Evolutionary conservation across 805 yeast species (phyloP).

Genomic region (Kodamaea kakaduensis): DNA sequence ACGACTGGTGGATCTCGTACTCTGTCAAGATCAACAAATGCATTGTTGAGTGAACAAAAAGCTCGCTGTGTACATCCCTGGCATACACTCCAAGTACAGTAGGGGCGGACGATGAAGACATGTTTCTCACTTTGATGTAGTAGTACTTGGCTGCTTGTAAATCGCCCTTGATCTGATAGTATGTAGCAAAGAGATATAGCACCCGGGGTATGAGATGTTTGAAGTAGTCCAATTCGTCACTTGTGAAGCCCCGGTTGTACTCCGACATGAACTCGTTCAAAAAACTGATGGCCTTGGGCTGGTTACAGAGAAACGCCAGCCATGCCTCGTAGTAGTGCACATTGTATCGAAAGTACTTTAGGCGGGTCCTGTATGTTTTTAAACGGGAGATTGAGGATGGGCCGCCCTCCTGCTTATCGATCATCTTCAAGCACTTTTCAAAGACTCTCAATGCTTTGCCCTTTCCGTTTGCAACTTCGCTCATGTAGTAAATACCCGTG

Average conservation of each 20-base stretch:
- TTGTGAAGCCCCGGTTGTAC: conserved; percentile 36
- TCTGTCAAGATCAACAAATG: conserved; percentile 26
- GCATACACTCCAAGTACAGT: conserved; percentile 21
- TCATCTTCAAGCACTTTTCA: conserved; percentile 30
- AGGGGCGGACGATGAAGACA: conserved; percentile 5
- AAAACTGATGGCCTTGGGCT: conserved; percentile 19
- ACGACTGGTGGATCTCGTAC: conserved; percentile 16
- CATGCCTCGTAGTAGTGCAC: conserved; percentile 35
- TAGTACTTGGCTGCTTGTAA: conserved; percentile 36
- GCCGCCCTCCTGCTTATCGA: conserved; percentile 23
- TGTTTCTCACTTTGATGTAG: conserved; percentile 30
- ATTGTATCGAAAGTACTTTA: conserved; percentile 25
- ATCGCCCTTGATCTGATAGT: conserved; percentile 36
- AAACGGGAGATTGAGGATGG: conserved; percentile 17
- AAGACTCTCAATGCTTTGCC: conserved; percentile 35
- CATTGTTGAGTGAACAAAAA: conserved; percentile 25
- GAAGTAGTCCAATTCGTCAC: conserved; percentile 35
- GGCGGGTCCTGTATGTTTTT: conserved; percentile 22
- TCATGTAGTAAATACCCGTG: conserved; percentile 38
- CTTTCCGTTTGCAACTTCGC: conserved; percentile 32
- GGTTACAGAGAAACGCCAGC: conserved; percentile 30
- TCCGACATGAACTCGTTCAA: conserved; percentile 31
- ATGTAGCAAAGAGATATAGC: conserved; percentile 37
- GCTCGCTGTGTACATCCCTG: conserved; percentile 22
- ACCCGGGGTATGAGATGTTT: conserved; percentile 34